Evolutionary conservation across 495 filamentous ascomycete species (phyloP).

Genomic region (Clohesyomyces aquaticus): DNA sequence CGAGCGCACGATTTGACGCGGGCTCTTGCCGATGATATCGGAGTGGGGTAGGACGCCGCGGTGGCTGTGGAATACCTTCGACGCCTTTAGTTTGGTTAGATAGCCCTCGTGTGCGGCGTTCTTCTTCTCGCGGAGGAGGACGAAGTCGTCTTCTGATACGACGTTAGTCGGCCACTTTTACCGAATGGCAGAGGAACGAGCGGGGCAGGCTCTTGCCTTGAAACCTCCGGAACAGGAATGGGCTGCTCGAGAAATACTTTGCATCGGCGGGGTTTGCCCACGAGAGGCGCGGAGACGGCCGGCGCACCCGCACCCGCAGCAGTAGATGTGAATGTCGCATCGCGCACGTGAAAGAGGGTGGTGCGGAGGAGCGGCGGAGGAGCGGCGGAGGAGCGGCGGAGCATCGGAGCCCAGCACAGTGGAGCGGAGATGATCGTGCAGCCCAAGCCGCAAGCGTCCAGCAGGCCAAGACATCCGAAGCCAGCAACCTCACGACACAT

Average conservation of each 20-base stretch:
- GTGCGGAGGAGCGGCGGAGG: neutral
- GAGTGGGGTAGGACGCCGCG: slow-evolving; percentile 59
- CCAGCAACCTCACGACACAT: neutral
- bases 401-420: too few relatives aligned
- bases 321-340: slow-evolving; percentile 18
- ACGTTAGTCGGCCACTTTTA: slow-evolving; percentile 9
- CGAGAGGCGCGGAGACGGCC: neutral
- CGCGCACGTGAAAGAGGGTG: slow-evolving; percentile 17
- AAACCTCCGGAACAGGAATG: slow-evolving; percentile 18
- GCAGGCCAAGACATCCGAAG: neutral
- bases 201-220: slow-evolving; percentile 20
- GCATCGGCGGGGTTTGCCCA: neutral
- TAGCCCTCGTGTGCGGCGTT: slow-evolving; percentile 45
- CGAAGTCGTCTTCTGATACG: slow-evolving; percentile 60
- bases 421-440: neutral
- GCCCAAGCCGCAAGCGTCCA: slow-evolving; percentile 1
- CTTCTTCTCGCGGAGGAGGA: slow-evolving; percentile 57
- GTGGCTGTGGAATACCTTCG: slow-evolving; percentile 53
- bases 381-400: slow-evolving; percentile 1
- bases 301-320: neutral
- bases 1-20: slow-evolving; percentile 59
- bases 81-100: slow-evolving; percentile 52
- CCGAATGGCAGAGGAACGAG: neutral
- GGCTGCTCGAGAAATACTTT: slow-evolving; percentile 15
- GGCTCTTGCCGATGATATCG: slow-evolving; percentile 65